Percentiles rank a stretch among this genome's conserved stretches.
These are phyloP conservation scores for Pichia paraexigua DNA, from an alignment of 805 yeast species.

Conservation along the genomic window DNA sequence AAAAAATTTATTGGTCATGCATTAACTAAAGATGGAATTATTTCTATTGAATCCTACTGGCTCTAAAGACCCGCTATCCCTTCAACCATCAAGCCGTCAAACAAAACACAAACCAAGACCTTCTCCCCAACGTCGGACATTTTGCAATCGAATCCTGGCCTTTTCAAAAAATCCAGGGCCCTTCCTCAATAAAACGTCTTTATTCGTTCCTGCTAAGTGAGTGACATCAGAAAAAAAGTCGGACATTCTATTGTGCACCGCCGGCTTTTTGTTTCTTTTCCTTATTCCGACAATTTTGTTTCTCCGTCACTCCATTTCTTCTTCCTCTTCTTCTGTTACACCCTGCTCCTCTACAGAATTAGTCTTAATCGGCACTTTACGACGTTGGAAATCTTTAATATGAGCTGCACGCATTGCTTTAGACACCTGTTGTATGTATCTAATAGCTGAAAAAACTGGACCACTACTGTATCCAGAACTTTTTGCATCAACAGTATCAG, in stretches of 20 bases:
- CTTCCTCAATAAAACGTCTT: neutral
- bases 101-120: neutral
- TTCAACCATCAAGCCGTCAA: too few relatives aligned
- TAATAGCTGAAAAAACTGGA: neutral
- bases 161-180: neutral
- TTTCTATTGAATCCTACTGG: too few relatives aligned
- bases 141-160: neutral
- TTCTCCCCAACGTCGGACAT: neutral
- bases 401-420: conserved; percentile 67
- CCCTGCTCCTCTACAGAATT: conserved; percentile 10
- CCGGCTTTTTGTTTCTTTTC: neutral
- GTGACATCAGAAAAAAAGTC: neutral
- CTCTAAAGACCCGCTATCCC: too few relatives aligned
- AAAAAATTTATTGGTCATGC: neutral
- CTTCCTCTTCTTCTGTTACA: conserved; percentile 7
- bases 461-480: neutral
- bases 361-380: conserved; percentile 29
- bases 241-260: neutral
- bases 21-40: too few relatives aligned
- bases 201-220: neutral
- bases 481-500: neutral
- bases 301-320: neutral
- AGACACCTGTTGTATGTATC: conserved; percentile 37
- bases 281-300: neutral
- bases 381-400: conserved; percentile 76